Conservation (phyloP, 306 rosid species). For the Arachis hypogaea region DNA sequence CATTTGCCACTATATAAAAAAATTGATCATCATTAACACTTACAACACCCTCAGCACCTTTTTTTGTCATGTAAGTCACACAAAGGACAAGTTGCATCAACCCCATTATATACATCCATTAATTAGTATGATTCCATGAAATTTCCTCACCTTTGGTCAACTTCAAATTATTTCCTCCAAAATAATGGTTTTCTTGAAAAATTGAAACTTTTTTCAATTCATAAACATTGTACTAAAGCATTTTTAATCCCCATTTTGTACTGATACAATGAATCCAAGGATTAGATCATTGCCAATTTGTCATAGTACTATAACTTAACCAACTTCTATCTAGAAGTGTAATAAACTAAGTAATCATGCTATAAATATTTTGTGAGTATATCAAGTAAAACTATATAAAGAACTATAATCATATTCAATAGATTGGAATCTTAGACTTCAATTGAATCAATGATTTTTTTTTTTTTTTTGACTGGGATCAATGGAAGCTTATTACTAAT, state of each 20-base stretch:
- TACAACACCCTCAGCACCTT: constrained; percentile 38
- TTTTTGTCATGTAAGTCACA: constrained; percentile 56
- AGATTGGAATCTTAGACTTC: not conserved
- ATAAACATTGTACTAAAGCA: constrained; percentile 1
- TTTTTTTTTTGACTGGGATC: too few species aligned
- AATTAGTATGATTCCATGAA: not conserved
- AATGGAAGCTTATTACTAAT: not conserved
- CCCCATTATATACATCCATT: constrained; percentile 24
- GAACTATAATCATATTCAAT: not conserved
- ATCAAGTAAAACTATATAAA: not conserved
- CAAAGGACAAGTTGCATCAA: constrained; percentile 56
- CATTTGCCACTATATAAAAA: too few species aligned
- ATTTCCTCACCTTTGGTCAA: constrained; percentile 37
- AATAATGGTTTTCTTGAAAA: constrained; percentile 10
- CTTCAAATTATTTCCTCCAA: constrained; percentile 38
- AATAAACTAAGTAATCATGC: constrained; percentile 11
- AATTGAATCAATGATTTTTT: not conserved
- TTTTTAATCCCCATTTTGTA: not conserved
- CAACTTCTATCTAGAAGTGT: not conserved
- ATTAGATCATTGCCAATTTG: not conserved
- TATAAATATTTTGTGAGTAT: too few species aligned
- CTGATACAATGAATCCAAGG: constrained; percentile 1
- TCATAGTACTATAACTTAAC: not conserved
- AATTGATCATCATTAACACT: constrained; percentile 45
- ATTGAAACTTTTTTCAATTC: not conserved